Percentiles rank a stretch among this genome's conserved stretches.
Evolutionary conservation across 805 yeast genomes (phyloP).

Genomic region (Wickerhamomyces bovis): DNA sequence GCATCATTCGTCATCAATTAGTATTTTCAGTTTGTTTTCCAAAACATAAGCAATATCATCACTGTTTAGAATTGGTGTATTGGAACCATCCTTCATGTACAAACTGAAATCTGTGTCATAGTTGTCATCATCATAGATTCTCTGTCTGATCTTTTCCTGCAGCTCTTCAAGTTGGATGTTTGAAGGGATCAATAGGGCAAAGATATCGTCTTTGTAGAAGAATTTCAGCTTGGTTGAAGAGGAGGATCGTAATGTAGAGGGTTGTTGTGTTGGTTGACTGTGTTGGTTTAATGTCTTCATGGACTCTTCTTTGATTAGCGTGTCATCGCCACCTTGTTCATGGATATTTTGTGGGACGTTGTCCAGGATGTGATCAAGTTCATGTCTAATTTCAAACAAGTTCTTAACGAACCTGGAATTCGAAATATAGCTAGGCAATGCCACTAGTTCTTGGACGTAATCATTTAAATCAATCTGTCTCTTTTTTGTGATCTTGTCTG

Average conservation of each 20-base stretch:
- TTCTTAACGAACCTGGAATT: constrained; percentile 59
- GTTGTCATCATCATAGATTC: constrained; percentile 36
- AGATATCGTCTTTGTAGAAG: constrained; percentile 75
- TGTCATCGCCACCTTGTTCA: constrained; percentile 21
- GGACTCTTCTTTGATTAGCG: constrained; percentile 23
- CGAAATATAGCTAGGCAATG: constrained; percentile 73
- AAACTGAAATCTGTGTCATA: constrained; percentile 27
- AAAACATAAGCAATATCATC: constrained; percentile 29
- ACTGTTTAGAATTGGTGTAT: constrained; percentile 29
- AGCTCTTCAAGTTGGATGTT: constrained; percentile 43
- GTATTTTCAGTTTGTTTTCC: constrained; percentile 30
- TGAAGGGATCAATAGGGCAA: constrained; percentile 55
- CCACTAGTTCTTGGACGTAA: constrained; percentile 53
- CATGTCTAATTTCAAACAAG: constrained; percentile 54
- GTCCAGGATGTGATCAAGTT: constrained; percentile 25
- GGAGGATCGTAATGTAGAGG: constrained; percentile 7
- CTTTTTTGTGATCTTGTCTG: constrained; percentile 60
- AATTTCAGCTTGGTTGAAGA: constrained; percentile 55
- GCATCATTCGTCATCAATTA: constrained; percentile 27
- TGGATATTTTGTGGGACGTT: constrained; percentile 7
- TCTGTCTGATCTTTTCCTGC: constrained; percentile 43
- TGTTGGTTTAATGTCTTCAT: constrained; percentile 14
- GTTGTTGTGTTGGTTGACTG: neutral
- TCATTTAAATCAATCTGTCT: constrained; percentile 50
- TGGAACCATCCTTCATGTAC: constrained; percentile 25